These are phyloP conservation scores for Cichorium intybus DNA, from an alignment of 140 eudicot genomes.

Conservation along the genomic window DNA sequence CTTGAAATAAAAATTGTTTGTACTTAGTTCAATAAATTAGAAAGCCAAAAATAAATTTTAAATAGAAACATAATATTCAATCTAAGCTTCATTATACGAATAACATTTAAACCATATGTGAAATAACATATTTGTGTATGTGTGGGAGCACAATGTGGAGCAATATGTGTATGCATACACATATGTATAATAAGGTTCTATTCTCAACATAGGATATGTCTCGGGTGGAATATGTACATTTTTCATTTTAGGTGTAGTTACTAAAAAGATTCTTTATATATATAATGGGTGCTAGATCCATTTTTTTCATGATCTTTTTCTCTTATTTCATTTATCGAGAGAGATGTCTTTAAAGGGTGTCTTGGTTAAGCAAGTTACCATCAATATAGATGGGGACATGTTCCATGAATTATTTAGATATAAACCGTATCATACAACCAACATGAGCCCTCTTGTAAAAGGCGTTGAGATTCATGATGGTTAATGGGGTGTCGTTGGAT, in stretches of 20 bases:
- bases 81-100: too few species aligned
- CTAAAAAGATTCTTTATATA: background rate
- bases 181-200: too few species aligned
- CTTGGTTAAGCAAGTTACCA: slow-evolving; percentile 23
- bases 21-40: too few species aligned
- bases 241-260: background rate
- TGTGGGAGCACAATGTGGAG: too few species aligned
- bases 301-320: background rate
- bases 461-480: slow-evolving; percentile 54
- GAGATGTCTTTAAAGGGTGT: slow-evolving; percentile 14
- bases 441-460: slow-evolving; percentile 34
- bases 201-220: too few species aligned
- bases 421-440: slow-evolving; percentile 28
- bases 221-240: too few species aligned
- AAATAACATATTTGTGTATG: too few species aligned
- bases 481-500: slow-evolving; percentile 55
- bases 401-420: slow-evolving; percentile 26
- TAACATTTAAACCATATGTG: too few species aligned
- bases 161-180: too few species aligned
- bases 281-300: background rate
- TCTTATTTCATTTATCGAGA: background rate
- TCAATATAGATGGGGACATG: slow-evolving; percentile 29
- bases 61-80: too few species aligned
- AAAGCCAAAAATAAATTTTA: too few species aligned
- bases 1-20: too few species aligned